Percentiles rank a stretch among this genome's conserved stretches.
These are phyloP conservation scores for Hanseniaspora nectarophila DNA, from an alignment of 805 yeast genomes.

Conservation along the genomic window DNA sequence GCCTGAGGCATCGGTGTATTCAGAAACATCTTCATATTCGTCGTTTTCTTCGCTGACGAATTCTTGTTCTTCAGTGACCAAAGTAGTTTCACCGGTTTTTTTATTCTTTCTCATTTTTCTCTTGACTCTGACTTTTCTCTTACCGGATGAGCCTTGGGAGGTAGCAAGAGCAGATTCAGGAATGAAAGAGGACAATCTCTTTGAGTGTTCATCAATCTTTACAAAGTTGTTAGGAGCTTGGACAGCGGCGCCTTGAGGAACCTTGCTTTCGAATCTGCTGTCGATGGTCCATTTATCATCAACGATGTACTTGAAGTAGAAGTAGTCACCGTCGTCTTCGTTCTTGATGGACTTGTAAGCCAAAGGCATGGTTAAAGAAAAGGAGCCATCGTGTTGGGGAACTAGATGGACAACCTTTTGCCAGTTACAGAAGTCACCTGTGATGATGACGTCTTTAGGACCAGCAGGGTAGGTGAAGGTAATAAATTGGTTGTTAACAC, in stretches of 20 bases:
- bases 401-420: conserved; percentile 47
- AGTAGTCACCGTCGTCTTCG: conserved; percentile 24
- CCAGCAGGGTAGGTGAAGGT: conserved; percentile 39
- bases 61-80: conserved; percentile 27
- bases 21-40: conserved; percentile 13
- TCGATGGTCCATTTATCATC: conserved; percentile 54
- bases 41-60: conserved; percentile 19
- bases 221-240: conserved; percentile 32
- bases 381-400: conserved; percentile 46
- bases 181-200: conserved; percentile 17
- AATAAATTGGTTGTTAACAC: conserved; percentile 11
- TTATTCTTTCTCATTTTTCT: conserved; percentile 32
- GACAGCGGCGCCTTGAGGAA: conserved; percentile 35
- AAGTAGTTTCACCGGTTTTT: conserved; percentile 32
- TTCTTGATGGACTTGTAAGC: conserved; percentile 36
- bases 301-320: conserved; percentile 48
- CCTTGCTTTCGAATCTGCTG: conserved; percentile 32
- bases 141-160: conserved; percentile 16
- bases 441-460: conserved; percentile 46
- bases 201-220: conserved; percentile 19
- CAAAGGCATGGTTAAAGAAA: conserved; percentile 39
- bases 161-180: conserved; percentile 20
- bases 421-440: conserved; percentile 67
- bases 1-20: background rate
- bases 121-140: conserved; percentile 29